Percentiles rank a stretch among this genome's conserved stretches.
phyloP scores from a whole-genome alignment of 2,329 filamentous ascomycete species.

The Aspergillus versicolor region DNA sequence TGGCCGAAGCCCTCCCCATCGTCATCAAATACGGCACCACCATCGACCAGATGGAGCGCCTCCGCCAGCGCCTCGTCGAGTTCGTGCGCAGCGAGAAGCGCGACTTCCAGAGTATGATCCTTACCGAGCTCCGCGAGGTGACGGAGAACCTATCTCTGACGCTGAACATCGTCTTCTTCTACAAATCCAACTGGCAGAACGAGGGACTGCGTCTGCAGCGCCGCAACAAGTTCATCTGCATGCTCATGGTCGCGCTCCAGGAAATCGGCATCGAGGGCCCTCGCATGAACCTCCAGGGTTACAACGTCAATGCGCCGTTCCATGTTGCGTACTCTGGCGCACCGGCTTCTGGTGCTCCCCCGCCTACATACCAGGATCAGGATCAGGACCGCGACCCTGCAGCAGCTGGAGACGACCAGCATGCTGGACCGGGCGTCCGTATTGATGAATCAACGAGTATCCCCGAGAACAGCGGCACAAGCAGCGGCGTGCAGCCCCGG shows the following conservation, averaged over 20 bases:
- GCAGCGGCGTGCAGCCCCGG: constrained; percentile 28
- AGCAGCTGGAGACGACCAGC: too few species aligned
- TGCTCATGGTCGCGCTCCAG: constrained; percentile 82
- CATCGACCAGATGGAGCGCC: constrained; percentile 74
- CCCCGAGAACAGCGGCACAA: constrained; percentile 24
- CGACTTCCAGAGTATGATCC: constrained; percentile 81
- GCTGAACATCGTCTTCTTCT: constrained; percentile 93
- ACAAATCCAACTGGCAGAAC: constrained; percentile 96
- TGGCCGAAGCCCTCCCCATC: constrained; percentile 82
- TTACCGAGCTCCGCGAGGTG: constrained; percentile 79
- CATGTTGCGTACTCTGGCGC: constrained; percentile 46
- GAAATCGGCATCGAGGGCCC: constrained; percentile 84
- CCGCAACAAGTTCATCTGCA: constrained; percentile 91
- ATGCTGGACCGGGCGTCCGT: background rate
- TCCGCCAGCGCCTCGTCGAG: constrained; percentile 76
- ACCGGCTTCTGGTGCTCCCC: constrained; percentile 42
- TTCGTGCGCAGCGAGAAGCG: constrained; percentile 84
- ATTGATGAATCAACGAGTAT: constrained; percentile 42
- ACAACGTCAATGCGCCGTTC: constrained; percentile 65
- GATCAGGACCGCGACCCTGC: constrained; percentile 31
- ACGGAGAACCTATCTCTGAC: constrained; percentile 81
- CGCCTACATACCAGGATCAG: constrained; percentile 35
- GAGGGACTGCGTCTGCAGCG: constrained; percentile 84
- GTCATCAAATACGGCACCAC: constrained; percentile 87
- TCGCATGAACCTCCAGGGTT: constrained; percentile 68